Conservation (phyloP, 495 filamentous ascomycete genomes). For the Acidomyces sp. region DNA sequence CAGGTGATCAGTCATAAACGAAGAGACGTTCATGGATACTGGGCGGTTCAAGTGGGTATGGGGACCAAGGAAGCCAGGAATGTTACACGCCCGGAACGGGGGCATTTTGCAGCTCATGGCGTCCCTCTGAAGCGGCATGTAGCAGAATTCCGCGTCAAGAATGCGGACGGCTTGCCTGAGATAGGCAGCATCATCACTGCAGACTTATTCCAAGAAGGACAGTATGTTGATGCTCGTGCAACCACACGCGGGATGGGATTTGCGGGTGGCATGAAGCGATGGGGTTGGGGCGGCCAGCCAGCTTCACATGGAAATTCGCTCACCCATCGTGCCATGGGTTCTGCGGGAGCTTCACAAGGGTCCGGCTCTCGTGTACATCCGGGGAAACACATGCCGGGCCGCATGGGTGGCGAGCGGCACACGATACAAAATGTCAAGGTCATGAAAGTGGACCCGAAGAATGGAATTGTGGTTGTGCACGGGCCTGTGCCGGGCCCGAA, state of each 20-base stretch:
- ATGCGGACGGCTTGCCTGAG: slow-evolving; percentile 53
- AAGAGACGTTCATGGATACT: slow-evolving; percentile 68
- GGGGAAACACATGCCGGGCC: slow-evolving; percentile 93
- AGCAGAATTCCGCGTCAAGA: slow-evolving; percentile 71
- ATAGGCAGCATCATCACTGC: slow-evolving; percentile 63
- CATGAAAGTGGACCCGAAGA: slow-evolving; percentile 67
- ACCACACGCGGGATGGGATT: slow-evolving; percentile 79
- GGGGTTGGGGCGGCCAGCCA: slow-evolving; percentile 75
- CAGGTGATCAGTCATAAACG: slow-evolving; percentile 82
- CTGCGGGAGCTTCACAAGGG: slow-evolving; percentile 73
- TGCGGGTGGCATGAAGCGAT: slow-evolving; percentile 92
- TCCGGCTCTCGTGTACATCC: slow-evolving; percentile 82
- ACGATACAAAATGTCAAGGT: slow-evolving; percentile 86
- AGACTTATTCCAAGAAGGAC: slow-evolving; percentile 78
- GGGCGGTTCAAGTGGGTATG: slow-evolving; percentile 74
- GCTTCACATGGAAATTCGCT: slow-evolving; percentile 89
- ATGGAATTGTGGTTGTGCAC: slow-evolving; percentile 78
- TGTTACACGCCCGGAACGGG: slow-evolving; percentile 63
- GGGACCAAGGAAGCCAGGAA: slow-evolving; percentile 66
- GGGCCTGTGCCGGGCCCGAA: slow-evolving; percentile 77
- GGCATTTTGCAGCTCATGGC: slow-evolving; percentile 66
- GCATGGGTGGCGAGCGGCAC: slow-evolving; percentile 77
- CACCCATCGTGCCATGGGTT: slow-evolving; percentile 83
- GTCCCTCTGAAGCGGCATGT: slow-evolving; percentile 70
- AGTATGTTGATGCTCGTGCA: slow-evolving; percentile 74